A percentile compares a stretch with the other conserved stretches of the same genome.
These are phyloP conservation scores for Xerocomus minutiporus DNA, from an alignment of 1,284 basidiomycete species.

Conservation along the genomic window DNA sequence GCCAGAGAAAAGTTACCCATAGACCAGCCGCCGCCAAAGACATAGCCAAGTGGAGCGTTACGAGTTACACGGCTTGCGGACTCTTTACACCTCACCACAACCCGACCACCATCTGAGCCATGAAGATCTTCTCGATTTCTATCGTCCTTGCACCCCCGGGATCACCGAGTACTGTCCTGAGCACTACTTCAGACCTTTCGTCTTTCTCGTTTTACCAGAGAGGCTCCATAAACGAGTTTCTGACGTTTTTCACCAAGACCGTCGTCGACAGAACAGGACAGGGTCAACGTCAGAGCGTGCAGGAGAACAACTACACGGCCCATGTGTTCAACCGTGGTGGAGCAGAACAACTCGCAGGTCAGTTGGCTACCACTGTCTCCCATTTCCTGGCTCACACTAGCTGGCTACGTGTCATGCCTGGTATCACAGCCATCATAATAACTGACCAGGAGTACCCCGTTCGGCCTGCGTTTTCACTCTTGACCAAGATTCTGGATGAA, in stretches of 20 bases:
- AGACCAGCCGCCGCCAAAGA: constrained; percentile 17
- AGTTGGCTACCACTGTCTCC: constrained; percentile 23
- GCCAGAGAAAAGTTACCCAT: constrained; percentile 25
- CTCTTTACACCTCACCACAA: background rate
- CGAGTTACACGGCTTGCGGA: background rate
- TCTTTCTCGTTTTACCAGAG: constrained; percentile 94
- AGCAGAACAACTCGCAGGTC: constrained; percentile 76
- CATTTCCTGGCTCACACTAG: constrained; percentile 2
- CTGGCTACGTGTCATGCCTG: background rate
- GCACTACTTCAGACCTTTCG: constrained; percentile 78
- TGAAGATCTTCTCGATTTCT: constrained; percentile 73
- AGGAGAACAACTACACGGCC: constrained; percentile 92
- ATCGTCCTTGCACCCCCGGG: constrained; percentile 55
- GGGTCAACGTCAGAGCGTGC: constrained; percentile 88
- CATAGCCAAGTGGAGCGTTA: constrained; percentile 10
- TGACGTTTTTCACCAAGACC: constrained; percentile 89
- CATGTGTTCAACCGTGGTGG: constrained; percentile 88
- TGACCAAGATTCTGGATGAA: constrained; percentile 94
- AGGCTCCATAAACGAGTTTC: constrained; percentile 81
- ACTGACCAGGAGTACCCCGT: constrained; percentile 96
- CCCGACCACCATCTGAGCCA: constrained; percentile 29
- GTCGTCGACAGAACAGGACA: constrained; percentile 86
- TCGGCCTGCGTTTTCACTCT: constrained; percentile 91
- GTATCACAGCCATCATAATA: constrained; percentile 75
- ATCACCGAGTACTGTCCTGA: constrained; percentile 61